Evolutionary conservation across 768 basidiomycete species (phyloP).

Genomic region (Tylopilus rubrobrunneus): DNA sequence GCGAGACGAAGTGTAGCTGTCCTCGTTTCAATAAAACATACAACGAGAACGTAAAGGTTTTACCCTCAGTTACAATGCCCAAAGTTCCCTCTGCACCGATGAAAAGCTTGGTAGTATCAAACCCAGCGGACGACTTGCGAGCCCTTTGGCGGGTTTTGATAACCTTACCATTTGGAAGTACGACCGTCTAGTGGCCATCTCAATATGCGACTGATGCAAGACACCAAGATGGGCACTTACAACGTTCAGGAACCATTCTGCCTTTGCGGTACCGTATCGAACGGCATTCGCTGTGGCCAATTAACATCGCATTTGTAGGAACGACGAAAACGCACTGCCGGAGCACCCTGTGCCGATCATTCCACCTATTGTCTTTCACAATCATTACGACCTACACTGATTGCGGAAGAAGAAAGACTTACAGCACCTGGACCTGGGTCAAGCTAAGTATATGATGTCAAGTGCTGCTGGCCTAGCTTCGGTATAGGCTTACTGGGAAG

Average conservation of each 20-base stretch:
- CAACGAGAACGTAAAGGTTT: background rate
- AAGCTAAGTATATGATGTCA: constrained; percentile 38
- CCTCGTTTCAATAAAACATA: background rate
- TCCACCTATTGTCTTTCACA: constrained; percentile 69
- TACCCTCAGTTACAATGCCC: constrained; percentile 86
- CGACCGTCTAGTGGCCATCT: constrained; percentile 56
- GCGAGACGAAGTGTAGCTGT: constrained; percentile 79
- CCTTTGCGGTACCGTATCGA: constrained; percentile 83
- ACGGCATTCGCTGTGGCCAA: constrained; percentile 63
- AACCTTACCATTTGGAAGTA: constrained; percentile 79
- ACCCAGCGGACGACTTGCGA: constrained; percentile 84
- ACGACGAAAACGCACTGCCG: constrained; percentile 54
- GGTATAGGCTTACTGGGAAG: constrained; percentile 61
- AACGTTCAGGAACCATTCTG: constrained; percentile 83
- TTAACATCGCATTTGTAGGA: background rate
- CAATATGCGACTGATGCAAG: background rate
- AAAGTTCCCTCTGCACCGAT: constrained; percentile 89
- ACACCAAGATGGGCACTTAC: constrained; percentile 37
- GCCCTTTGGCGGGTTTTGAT: constrained; percentile 80
- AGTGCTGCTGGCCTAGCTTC: background rate
- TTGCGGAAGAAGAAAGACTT: constrained; percentile 21
- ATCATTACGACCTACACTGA: constrained; percentile 8
- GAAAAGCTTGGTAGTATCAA: constrained; percentile 83
- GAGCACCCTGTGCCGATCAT: constrained; percentile 88
- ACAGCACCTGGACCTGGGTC: constrained; percentile 73